Conservation (phyloP, 1,284 basidiomycete genomes). For the Malassezia sp. region DNA sequence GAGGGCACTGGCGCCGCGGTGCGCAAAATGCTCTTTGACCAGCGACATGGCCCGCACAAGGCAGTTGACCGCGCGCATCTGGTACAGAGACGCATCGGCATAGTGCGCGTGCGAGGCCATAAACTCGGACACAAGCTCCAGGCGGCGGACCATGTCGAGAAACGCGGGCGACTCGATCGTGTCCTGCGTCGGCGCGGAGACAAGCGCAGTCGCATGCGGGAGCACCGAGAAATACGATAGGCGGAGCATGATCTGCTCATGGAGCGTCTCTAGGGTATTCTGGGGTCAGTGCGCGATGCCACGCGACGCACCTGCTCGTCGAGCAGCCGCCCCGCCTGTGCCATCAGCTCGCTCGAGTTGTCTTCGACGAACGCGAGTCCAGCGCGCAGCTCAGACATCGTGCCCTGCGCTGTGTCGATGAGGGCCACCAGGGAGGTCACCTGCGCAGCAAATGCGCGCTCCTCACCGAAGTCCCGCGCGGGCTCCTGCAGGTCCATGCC, state of each 20-base stretch:
- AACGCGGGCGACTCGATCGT: conserved; percentile 30
- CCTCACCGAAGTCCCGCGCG: too few relatives aligned
- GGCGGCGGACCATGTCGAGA: conserved; percentile 30
- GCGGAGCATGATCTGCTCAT: conserved; percentile 23
- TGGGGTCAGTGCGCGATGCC: too few relatives aligned
- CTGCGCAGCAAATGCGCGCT: too few relatives aligned
- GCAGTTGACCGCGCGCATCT: conserved; percentile 21
- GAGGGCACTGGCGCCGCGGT: not conserved
- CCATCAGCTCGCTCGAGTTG: conserved; percentile 29
- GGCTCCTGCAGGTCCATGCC: too few relatives aligned
- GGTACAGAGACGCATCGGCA: conserved; percentile 32
- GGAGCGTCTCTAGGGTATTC: conserved; percentile 25
- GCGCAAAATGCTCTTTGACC: not conserved
- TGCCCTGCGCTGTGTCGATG: conserved; percentile 18
- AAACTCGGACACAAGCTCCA: conserved; percentile 34
- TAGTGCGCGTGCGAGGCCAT: conserved; percentile 24
- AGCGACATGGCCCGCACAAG: conserved; percentile 5
- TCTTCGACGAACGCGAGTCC: conserved; percentile 35
- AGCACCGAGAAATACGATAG: conserved; percentile 40
- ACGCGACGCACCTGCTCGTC: too few relatives aligned
- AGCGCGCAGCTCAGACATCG: conserved; percentile 31
- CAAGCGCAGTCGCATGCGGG: conserved; percentile 28
- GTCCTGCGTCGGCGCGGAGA: conserved; percentile 25
- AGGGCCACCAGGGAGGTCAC: not conserved
- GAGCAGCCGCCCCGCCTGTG: conserved; percentile 29